Conservation (phyloP, 306 rosid genomes). For the Trichosanthes cucumerina region DNA sequence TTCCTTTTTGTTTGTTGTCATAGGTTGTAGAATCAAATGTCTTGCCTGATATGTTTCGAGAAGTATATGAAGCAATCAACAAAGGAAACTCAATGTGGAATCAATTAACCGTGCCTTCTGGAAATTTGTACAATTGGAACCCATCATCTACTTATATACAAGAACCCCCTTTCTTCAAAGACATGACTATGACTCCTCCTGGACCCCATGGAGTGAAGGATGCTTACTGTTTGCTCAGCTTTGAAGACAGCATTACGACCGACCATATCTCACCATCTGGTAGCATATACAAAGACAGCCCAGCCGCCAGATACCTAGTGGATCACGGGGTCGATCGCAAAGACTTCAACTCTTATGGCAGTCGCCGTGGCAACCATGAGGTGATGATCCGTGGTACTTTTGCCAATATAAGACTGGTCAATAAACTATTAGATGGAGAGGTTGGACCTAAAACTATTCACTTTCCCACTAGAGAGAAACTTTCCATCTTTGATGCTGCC, state of each 20-base stretch:
- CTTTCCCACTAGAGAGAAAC: slow-evolving; percentile 76
- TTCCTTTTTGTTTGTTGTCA: slow-evolving; percentile 12
- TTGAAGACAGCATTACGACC: slow-evolving; percentile 83
- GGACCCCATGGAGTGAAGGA: slow-evolving; percentile 67
- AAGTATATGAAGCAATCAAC: slow-evolving; percentile 77
- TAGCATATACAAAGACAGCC: slow-evolving; percentile 87
- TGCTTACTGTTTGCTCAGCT: slow-evolving; percentile 86
- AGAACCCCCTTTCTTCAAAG: slow-evolving; percentile 76
- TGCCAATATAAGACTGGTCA: slow-evolving; percentile 83
- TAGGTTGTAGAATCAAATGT: slow-evolving; percentile 92
- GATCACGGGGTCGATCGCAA: slow-evolving; percentile 76
- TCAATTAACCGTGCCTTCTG: slow-evolving; percentile 66
- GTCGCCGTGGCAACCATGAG: slow-evolving; percentile 92
- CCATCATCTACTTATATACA: slow-evolving; percentile 74
- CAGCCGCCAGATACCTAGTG: slow-evolving; percentile 70
- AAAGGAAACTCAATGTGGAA: slow-evolving; percentile 92
- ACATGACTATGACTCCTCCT: slow-evolving; percentile 83
- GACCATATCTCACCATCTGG: slow-evolving; percentile 98
- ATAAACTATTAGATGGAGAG: slow-evolving; percentile 77
- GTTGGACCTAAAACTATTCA: slow-evolving; percentile 87
- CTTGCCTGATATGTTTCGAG: slow-evolving; percentile 77
- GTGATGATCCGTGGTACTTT: slow-evolving; percentile 87
- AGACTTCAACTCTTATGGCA: slow-evolving; percentile 91
- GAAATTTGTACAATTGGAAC: slow-evolving; percentile 82
- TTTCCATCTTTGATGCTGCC: slow-evolving; percentile 80